phyloP scores from a whole-genome alignment of 176 grass and related monocot genomes.

The Melocanna baccifera region DNA sequence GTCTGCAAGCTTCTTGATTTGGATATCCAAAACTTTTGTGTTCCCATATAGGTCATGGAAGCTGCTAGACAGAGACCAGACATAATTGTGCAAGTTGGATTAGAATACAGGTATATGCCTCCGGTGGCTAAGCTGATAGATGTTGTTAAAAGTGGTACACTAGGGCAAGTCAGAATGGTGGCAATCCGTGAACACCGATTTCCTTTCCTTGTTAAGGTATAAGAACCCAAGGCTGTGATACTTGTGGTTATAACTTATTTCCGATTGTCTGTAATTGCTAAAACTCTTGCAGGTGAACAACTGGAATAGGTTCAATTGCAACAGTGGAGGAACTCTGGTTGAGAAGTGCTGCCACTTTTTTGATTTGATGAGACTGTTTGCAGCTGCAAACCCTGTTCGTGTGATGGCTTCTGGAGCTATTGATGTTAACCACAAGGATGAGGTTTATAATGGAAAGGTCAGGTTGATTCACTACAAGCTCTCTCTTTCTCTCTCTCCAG shows the following conservation, averaged over 20 bases:
- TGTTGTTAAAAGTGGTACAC: conserved; percentile 63
- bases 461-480: conserved; percentile 16
- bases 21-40: background rate
- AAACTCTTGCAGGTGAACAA: conserved; percentile 69
- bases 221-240: background rate
- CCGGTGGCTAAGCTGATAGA: conserved; percentile 89
- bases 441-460: conserved; percentile 89
- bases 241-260: background rate
- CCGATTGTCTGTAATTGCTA: conserved; percentile 22
- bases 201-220: conserved; percentile 98
- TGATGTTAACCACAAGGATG: conserved; percentile 93
- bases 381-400: conserved; percentile 79
- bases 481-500: background rate
- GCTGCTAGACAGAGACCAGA: conserved; percentile 64
- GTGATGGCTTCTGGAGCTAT: conserved; percentile 95
- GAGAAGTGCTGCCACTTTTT: conserved; percentile 99
- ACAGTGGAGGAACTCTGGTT: conserved; percentile 86
- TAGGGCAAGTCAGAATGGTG: conserved; percentile 87
- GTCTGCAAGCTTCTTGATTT: conserved; percentile 2
- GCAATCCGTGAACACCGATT: conserved; percentile 88
- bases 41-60: conserved; percentile 52
- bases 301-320: conserved; percentile 95
- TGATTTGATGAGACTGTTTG: conserved; percentile 88
- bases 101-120: conserved; percentile 97
- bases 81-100: conserved; percentile 85